Evolutionary conservation across 164 flowering plant genomes (phyloP), one percentile per base, ranked within the genome.

Genomic region (Stephania japonica): DNA sequence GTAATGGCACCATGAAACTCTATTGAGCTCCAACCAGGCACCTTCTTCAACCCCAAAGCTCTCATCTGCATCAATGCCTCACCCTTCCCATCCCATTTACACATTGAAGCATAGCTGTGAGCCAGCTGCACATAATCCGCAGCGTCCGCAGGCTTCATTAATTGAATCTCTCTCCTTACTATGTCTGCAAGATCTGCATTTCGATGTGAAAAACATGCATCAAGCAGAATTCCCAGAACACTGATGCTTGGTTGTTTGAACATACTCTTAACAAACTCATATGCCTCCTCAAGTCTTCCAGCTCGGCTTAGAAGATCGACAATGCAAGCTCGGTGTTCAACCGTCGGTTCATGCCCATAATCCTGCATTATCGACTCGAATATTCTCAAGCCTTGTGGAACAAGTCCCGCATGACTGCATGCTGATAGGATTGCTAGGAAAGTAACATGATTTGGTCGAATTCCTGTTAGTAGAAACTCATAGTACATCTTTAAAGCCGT

Each of bases 241-340:
- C 86, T 90, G 1, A 78, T 66, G 9, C 74, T 42, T 9, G 89
- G 90, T 43, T 84, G 80, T 25, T 78, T 53, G 69, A 86, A 78
- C 82, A 75, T 80, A 69, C 62, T 80, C 78, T 76, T 83, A 73
- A 82, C 83, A 70, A 91, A 86, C 21, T 69, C 68, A 74, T 85
- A 89, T 47, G 95, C 98, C 72, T 93, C 92, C 71, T 83, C 78
- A 4, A 91, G 81, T 79, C 85, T 84, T 64, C 92, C 87, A 38
- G 97, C 94, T 80, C 97, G 88, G 73, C 89, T 78, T 14, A 91
- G 90, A 43, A 93, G 90, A 83, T 93, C 98, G 70, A 93, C 88
- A 25, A 93, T 69, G 76, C 94, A 93, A 70, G 90, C 90, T 70
- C 80, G 79, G 74, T 93, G 98, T 78, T 89, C 89, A 53, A 85